These are phyloP conservation scores for Fusarium nygamai DNA, from an alignment of 2,329 filamentous ascomycete species.

Conservation along the genomic window DNA sequence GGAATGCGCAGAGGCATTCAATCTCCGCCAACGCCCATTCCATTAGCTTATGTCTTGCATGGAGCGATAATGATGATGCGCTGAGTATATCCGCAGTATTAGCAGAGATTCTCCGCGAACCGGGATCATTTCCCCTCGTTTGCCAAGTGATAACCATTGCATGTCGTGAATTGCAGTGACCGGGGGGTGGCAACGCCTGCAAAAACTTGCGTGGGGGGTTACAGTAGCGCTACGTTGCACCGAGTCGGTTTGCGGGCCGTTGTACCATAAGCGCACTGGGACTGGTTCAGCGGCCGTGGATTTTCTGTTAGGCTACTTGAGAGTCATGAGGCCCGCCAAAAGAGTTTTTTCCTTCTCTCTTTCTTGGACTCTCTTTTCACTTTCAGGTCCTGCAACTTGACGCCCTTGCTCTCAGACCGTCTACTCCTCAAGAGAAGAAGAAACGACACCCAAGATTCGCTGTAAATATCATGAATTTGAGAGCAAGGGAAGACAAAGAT, in stretches of 20 bases:
- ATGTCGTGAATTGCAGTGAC: not conserved
- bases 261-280: constrained; percentile 1
- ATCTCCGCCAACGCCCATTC: constrained; percentile 23
- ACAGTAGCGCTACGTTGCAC: constrained; percentile 10
- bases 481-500: constrained; percentile 8
- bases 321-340: constrained; percentile 19
- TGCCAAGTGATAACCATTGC: constrained; percentile 19
- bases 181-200: constrained; percentile 5
- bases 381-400: not conserved
- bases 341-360: constrained; percentile 10
- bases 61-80: not conserved
- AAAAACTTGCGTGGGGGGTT: constrained; percentile 1
- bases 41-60: constrained; percentile 9
- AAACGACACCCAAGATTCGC: not conserved
- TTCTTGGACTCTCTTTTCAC: not conserved
- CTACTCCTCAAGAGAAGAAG: not conserved
- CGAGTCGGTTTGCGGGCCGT: constrained; percentile 25
- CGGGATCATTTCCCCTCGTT: not conserved
- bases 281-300: constrained; percentile 16
- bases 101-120: not conserved
- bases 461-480: constrained; percentile 24
- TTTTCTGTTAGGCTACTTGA: constrained; percentile 22
- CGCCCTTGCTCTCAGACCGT: not conserved
- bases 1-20: constrained; percentile 23
- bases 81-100: not conserved